Conservation (phyloP, 495 filamentous ascomycete genomes). For the Margaritispora aquatica region DNA sequence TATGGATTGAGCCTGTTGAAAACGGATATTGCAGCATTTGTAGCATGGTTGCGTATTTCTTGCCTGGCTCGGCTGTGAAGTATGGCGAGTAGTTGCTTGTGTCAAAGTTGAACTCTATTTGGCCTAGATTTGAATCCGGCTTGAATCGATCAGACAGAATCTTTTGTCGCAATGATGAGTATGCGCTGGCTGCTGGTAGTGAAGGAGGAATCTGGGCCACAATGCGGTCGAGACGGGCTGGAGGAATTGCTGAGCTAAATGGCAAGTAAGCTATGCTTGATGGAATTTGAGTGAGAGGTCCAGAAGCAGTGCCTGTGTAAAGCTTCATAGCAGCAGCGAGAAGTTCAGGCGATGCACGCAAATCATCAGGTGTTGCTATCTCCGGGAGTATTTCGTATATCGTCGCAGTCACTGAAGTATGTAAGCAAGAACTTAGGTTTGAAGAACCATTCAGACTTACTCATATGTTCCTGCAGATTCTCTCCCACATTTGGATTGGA, state of each 20-base stretch:
- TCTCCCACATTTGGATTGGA: constrained; percentile 54
- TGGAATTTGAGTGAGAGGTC: not conserved
- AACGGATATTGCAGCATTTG: constrained; percentile 6
- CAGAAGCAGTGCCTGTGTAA: not conserved
- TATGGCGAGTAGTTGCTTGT: not conserved
- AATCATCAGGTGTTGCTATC: not conserved
- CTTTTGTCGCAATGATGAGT: not conserved
- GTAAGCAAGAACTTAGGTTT: not conserved
- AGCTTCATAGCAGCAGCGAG: not conserved
- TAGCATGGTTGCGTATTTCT: constrained; percentile 4
- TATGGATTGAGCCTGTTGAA: not conserved
- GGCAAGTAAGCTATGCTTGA: not conserved
- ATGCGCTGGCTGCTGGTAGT: not conserved
- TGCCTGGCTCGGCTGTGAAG: not conserved
- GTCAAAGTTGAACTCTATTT: constrained; percentile 5
- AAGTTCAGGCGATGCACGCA: not conserved
- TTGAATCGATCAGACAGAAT: not conserved
- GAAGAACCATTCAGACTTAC: constrained; percentile 17
- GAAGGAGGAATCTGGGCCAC: not conserved
- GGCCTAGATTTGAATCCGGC: not conserved
- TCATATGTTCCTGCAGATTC: constrained; percentile 55
- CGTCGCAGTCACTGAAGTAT: constrained; percentile 1
- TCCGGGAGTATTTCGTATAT: not conserved
- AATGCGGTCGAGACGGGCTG: not conserved
- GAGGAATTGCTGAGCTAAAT: not conserved